phyloP scores from a whole-genome alignment of 2,329 filamentous ascomycete species.

The Trichoderma koningii region DNA sequence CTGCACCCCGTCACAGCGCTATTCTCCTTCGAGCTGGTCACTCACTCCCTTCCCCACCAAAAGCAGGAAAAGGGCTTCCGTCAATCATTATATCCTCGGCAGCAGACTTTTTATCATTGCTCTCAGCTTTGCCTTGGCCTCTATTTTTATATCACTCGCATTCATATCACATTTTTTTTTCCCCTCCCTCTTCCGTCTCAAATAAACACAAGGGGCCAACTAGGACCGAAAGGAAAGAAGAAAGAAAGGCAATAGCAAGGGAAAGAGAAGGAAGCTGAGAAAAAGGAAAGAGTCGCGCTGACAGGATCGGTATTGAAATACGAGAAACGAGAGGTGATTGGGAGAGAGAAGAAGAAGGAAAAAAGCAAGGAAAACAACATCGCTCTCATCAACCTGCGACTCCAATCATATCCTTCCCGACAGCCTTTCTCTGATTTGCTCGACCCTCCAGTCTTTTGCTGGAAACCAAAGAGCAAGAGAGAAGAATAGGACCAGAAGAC shows the following conservation, averaged over 20 bases:
- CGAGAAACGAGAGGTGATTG: too few species aligned
- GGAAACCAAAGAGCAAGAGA: too few species aligned
- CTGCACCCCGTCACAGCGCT: not conserved
- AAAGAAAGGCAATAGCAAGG: too few species aligned
- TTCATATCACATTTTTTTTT: not conserved
- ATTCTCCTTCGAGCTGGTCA: constrained; percentile 6
- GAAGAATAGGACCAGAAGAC: not conserved
- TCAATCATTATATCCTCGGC: not conserved
- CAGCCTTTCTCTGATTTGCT: too few species aligned
- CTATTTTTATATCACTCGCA: not conserved
- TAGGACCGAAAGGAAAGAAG: not conserved
- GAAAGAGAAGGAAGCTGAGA: not conserved
- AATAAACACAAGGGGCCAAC: not conserved
- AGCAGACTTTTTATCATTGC: not conserved
- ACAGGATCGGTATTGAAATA: too few species aligned
- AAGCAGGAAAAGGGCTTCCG: not conserved
- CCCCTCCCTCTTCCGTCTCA: not conserved
- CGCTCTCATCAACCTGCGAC: too few species aligned
- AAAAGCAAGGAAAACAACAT: too few species aligned
- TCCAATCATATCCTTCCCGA: too few species aligned
- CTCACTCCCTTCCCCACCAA: not conserved
- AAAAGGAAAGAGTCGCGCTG: not conserved
- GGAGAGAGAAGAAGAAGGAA: too few species aligned
- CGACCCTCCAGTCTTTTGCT: too few species aligned
- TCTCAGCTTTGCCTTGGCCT: not conserved